These are phyloP conservation scores for Pezicula carpinea DNA, from an alignment of 2,329 filamentous ascomycete genomes.

Conservation along the genomic window DNA sequence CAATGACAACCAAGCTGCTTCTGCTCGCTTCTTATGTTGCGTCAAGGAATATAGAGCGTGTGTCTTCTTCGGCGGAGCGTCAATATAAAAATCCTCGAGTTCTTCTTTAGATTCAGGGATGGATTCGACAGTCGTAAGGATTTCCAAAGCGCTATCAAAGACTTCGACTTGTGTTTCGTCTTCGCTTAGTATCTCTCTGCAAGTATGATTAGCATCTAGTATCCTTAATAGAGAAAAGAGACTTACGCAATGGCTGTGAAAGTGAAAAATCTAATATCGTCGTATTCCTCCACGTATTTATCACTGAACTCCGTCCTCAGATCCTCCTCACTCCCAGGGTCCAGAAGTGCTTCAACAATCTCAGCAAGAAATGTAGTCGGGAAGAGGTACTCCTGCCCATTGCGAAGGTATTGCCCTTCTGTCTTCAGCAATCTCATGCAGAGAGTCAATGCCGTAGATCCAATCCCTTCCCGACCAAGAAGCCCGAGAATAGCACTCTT, in stretches of 20 bases:
- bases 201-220: constrained; percentile 9
- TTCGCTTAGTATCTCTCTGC: constrained; percentile 31
- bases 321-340: constrained; percentile 49
- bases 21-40: constrained; percentile 73
- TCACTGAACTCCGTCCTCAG: constrained; percentile 70
- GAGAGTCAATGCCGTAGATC: constrained; percentile 69
- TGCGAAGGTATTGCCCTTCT: constrained; percentile 60
- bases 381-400: constrained; percentile 63
- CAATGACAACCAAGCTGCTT: constrained; percentile 81
- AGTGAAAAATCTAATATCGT: constrained; percentile 81
- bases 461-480: constrained; percentile 57
- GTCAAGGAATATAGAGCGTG: constrained; percentile 60
- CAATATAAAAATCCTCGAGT: constrained; percentile 64
- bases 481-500: constrained; percentile 56
- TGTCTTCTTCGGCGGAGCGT: constrained; percentile 60
- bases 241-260: constrained; percentile 69
- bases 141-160: constrained; percentile 53
- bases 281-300: constrained; percentile 73
- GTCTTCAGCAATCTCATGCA: constrained; percentile 82
- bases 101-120: constrained; percentile 64
- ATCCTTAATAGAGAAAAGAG: neutral
- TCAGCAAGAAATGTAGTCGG: constrained; percentile 61
- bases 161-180: constrained; percentile 29
- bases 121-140: constrained; percentile 64
- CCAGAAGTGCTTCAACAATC: constrained; percentile 59